Evolutionary conservation across 176 grass and related monocot species (phyloP).

Genomic region (Aegilops bicornis): DNA sequence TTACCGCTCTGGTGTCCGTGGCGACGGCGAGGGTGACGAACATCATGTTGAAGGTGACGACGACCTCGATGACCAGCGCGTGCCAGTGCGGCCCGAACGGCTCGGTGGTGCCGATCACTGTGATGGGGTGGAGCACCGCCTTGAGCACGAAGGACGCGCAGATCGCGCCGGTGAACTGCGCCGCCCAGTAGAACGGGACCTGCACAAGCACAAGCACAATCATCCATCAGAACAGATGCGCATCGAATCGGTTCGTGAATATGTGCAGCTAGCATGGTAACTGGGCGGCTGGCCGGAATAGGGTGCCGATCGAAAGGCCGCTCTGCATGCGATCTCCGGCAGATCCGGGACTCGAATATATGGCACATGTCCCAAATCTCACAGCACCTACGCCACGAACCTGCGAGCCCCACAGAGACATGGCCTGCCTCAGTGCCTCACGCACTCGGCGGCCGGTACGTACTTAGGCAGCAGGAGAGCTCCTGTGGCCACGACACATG

Average conservation of each 20-base stretch:
- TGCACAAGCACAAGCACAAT: conserved; percentile 3
- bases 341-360: conserved; percentile 31
- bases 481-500: neutral
- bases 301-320: conserved; percentile 24
- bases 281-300: conserved; percentile 18
- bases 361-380: conserved; percentile 1
- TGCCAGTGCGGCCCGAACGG: conserved; percentile 65
- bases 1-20: conserved; percentile 78
- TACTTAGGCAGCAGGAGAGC: neutral
- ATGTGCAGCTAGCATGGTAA: neutral
- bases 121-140: conserved; percentile 71
- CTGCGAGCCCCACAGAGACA: neutral
- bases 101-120: conserved; percentile 56
- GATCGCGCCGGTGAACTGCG: conserved; percentile 83
- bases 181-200: conserved; percentile 95
- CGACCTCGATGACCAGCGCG: conserved; percentile 65
- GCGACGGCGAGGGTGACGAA: conserved; percentile 94
- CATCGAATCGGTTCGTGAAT: conserved; percentile 51
- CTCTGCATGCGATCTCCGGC: neutral
- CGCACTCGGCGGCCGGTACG: neutral
- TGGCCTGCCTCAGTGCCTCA: neutral
- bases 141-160: conserved; percentile 79
- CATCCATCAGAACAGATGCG: neutral
- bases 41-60: conserved; percentile 99
- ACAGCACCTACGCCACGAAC: neutral